These are phyloP conservation scores for Tubosaeta sp. DNA, from an alignment of 768 basidiomycete genomes.

Conservation along the genomic window DNA sequence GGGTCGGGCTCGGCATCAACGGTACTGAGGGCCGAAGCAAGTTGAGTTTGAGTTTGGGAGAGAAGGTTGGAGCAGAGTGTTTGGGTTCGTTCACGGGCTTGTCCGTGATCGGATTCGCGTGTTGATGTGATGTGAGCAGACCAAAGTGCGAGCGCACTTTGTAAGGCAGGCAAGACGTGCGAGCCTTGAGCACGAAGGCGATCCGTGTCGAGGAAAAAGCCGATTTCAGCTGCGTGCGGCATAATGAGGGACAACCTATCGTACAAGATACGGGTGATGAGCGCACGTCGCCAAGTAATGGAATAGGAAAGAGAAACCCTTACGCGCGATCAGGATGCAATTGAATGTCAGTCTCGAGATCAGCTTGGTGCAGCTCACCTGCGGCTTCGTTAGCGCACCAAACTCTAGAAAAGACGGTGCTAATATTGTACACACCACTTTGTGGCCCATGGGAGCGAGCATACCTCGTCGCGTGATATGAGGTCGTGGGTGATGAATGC, in stretches of 20 bases:
- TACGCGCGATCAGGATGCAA: slow-evolving; percentile 10
- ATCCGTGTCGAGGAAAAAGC: slow-evolving; percentile 57
- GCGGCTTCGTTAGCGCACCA: neutral
- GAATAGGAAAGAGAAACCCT: neutral
- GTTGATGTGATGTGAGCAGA: slow-evolving; percentile 43
- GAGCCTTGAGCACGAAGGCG: slow-evolving; percentile 42
- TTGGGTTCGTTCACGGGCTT: slow-evolving; percentile 8
- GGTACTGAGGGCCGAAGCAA: slow-evolving; percentile 42
- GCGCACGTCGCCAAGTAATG: neutral
- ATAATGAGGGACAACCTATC: slow-evolving; percentile 38
- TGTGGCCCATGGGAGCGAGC: neutral
- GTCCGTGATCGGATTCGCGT: slow-evolving; percentile 35
- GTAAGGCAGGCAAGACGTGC: slow-evolving; percentile 45
- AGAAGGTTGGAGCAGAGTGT: slow-evolving; percentile 34
- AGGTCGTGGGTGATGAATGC: neutral
- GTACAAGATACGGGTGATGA: neutral
- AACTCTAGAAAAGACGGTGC: too few species aligned
- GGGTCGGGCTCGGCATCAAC: slow-evolving; percentile 28
- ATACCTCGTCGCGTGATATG: neutral
- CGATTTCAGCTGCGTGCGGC: slow-evolving; percentile 53
- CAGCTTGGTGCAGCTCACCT: neutral
- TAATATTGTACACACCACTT: neutral
- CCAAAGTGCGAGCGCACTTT: slow-evolving; percentile 50
- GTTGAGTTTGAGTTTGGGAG: slow-evolving; percentile 43
- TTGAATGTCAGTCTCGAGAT: neutral